Base-by-base conservation (phyloP, 305 asterid genomes). In the Solanum hybrid region DNA sequence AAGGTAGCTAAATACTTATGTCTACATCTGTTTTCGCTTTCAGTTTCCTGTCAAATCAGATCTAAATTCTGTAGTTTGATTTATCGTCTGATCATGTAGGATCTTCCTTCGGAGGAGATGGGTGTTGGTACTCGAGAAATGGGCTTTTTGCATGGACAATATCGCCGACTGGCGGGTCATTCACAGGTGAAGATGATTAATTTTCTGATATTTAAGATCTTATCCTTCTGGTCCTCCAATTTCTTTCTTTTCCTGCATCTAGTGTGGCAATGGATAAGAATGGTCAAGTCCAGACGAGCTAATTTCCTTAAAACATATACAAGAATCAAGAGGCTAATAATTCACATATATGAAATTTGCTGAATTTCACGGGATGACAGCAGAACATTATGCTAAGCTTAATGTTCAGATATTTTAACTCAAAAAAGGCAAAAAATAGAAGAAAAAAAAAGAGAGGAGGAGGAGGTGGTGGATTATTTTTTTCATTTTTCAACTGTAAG, bases 61-160 rank as follows among this genome's bases (percentile, higher is more conserved):
- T 89, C 84, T 37, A 32, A 56, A 87, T 91, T 86, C 64, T 86
- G 51, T 31, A 86, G 38, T 88, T 91, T 91, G 84, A 90, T 76
- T 69, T 90, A 64, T 88, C 90, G 88, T 90, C 79, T 85, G 40
- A 91, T 87, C 34, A 66, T 34, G 26, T 92, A 97, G 99, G 99
- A 97, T 91, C 98, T 97, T 90, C 99, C 99, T 92, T 96, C 98
- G 15, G 99, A 97, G 93, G 99, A 97, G 92, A 95, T 96, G 96
- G 99, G 99, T 13, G 99, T 97, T 88, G 98, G 99, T 60, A 93
- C 98, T 79, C 99, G 98, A 82, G 99, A 97, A 92, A 97, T 97
- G 99, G 99, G 99, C 89, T 97, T 93, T 92, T 93, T 96, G 87
- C 96, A 94, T 89, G 99, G 99, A 75, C 99, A 97, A 89, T 97